Conservation (phyloP, 2,329 filamentous ascomycete genomes). For the Chaetomium sp. region DNA sequence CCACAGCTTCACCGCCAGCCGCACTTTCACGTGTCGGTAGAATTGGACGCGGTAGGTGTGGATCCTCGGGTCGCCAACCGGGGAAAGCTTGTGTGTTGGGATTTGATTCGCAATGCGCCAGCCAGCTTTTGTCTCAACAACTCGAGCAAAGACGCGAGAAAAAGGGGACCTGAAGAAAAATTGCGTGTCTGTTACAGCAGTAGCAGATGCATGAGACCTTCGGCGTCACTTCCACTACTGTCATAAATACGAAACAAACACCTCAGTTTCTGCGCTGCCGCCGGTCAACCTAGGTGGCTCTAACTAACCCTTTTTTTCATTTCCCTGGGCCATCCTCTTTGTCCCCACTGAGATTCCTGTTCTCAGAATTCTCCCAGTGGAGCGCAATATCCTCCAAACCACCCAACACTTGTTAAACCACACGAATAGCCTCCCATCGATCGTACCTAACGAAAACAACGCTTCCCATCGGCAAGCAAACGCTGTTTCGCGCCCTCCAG, state of each 20-base stretch:
- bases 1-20: conserved; percentile 2
- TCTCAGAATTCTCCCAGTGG: not conserved
- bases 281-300: not conserved
- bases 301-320: not conserved
- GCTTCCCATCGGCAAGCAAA: not conserved
- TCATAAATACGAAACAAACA: not conserved
- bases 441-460: not conserved
- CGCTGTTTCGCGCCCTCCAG: not conserved
- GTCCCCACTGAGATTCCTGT: not conserved
- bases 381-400: not conserved
- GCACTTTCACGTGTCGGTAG: conserved; percentile 16
- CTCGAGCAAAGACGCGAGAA: conserved; percentile 1
- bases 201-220: not conserved
- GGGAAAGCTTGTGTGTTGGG: conserved; percentile 7
- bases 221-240: not conserved
- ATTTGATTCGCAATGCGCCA: conserved; percentile 17
- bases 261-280: not conserved
- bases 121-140: conserved; percentile 16
- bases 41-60: conserved; percentile 1
- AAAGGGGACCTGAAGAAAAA: not conserved
- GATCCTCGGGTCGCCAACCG: not conserved
- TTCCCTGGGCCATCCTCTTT: not conserved
- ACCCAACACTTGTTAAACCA: not conserved
- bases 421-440: not conserved
- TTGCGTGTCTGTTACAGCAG: not conserved